phyloP scores from a whole-genome alignment of 768 basidiomycete species.

The Royoungia palumana region DNA sequence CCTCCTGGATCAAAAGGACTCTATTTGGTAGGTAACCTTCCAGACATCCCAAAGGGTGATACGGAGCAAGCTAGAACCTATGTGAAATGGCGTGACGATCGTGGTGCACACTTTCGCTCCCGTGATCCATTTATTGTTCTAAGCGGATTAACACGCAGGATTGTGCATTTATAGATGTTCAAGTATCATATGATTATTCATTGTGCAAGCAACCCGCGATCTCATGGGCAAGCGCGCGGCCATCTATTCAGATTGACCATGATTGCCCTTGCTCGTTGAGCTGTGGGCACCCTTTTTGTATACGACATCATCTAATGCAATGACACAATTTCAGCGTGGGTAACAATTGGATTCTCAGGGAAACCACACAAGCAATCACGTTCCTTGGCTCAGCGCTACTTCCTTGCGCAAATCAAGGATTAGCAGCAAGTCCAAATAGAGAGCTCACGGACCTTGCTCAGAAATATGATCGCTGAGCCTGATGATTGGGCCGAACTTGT shows the following conservation, averaged over 20 bases:
- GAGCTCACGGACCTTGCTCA: conserved; percentile 1
- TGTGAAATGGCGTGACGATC: not conserved
- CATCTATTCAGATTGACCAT: conserved; percentile 1
- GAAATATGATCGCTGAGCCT: not conserved
- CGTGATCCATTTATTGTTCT: not conserved
- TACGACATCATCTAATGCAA: not conserved
- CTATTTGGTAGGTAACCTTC: not conserved
- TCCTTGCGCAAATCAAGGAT: conserved; percentile 8
- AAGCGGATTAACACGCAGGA: not conserved
- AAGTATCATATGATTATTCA: conserved; percentile 25
- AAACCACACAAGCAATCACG: conserved; percentile 9
- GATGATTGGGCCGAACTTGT: not conserved
- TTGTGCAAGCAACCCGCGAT: conserved; percentile 15
- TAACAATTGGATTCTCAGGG: conserved; percentile 1
- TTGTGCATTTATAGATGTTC: not conserved
- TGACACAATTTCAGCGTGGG: not conserved
- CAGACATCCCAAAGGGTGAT: not conserved
- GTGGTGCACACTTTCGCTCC: not conserved
- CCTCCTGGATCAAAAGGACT: not conserved
- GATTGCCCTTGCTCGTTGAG: conserved; percentile 1
- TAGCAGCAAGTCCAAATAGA: conserved; percentile 13
- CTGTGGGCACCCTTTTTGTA: not conserved
- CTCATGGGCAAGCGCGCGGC: conserved; percentile 7
- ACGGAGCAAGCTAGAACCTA: not conserved
- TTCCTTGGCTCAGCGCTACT: conserved; percentile 9